Base-by-base conservation (phyloP, 768 basidiomycete species). In the Tulasnella sp. region DNA sequence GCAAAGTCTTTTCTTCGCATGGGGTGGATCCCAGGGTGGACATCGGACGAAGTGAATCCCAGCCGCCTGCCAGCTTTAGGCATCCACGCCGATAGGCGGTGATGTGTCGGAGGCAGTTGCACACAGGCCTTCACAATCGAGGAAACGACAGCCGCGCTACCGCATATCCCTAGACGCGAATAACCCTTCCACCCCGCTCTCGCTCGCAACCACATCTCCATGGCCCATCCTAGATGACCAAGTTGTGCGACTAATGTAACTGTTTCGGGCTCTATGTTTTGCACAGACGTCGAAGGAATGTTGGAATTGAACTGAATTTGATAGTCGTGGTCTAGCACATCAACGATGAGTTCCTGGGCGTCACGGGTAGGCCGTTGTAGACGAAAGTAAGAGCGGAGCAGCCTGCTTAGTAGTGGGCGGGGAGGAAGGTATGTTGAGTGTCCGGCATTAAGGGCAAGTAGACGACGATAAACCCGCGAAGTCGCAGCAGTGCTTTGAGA, bases 191-290 rank as follows among this genome's bases (percentile, higher is more conserved):
- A 54, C 7, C 39, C 36, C 15, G 14, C 25, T 7, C 42, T 7
- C 31, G 52, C 52, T 27, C 52, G 34, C 15, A 4, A 40, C 52
- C 52, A 54, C 29, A 54, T 17, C 36, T 54, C 52, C 6, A 39
- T n/a, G 14, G 17, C 2, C 35, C 15, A n/a, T 29, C 35, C 15
- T n/a, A 14, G 35, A 17, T 39, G 6, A 14, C 37, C 52, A 41
- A 25, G 17, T 43, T 25, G 17, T 9, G 41, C 23, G 14, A 54
- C 36, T 17, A 19, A 23, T 11, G 32, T 27, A 1, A 54, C 27
- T 14, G 42, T 40, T 17, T 54, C 52, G 14, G 39, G n/a, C n/a
- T 54, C 52, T 29, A 54, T 54, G 7, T 54, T 40, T 11, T 4
- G 9, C 21, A 19, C n/a, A 15, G 17, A 9, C 3, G 19, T 31